Evolutionary conservation across 1,284 basidiomycete genomes (phyloP), one percentile per base, ranked within the genome.

Genomic region (Cystobasidium pallidum): DNA sequence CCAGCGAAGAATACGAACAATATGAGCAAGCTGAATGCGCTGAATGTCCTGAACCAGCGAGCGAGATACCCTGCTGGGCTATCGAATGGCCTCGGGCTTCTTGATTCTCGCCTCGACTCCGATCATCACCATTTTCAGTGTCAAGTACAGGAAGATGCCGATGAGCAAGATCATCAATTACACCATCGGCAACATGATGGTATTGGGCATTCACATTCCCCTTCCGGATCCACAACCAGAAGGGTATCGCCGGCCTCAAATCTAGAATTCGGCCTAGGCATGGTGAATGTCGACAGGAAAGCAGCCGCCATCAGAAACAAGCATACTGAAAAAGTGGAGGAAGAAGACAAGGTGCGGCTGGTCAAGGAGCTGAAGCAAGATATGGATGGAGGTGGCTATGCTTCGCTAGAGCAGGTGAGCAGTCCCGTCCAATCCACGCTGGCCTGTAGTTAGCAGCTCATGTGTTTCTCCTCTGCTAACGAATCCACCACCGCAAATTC

Each of bases 391-490:
- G 61, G 51, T 52, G 36, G 47, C 3, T 71, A 71, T 45, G 30
- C 68, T 28, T 62, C 57, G 34, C 36, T 71, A 39, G 68, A 71
- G 68, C 68, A 71, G 68, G 68, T 71, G 51, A 21, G 68, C 43
- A 15, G 19, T 24, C 26, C 51, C n/a, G n/a, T n/a, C n/a, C n/a
- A n/a, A n/a, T n/a, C n/a, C n/a, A n/a, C n/a, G n/a, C n/a, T n/a
- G n/a, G n/a, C n/a, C n/a, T n/a, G n/a, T n/a, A n/a, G n/a, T n/a
- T n/a, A n/a, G n/a, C n/a, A n/a, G n/a, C n/a, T n/a, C n/a, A n/a
- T n/a, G n/a, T n/a, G n/a, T n/a, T n/a, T n/a, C n/a, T n/a, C n/a
- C n/a, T n/a, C n/a, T n/a, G n/a, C n/a, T n/a, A n/a, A n/a, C n/a
- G n/a, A n/a, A n/a, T n/a, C n/a, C n/a, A n/a, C n/a, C n/a, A n/a